These are phyloP conservation scores for Annulohypoxylon moriforme DNA, from an alignment of 495 filamentous ascomycete species.

Conservation along the genomic window DNA sequence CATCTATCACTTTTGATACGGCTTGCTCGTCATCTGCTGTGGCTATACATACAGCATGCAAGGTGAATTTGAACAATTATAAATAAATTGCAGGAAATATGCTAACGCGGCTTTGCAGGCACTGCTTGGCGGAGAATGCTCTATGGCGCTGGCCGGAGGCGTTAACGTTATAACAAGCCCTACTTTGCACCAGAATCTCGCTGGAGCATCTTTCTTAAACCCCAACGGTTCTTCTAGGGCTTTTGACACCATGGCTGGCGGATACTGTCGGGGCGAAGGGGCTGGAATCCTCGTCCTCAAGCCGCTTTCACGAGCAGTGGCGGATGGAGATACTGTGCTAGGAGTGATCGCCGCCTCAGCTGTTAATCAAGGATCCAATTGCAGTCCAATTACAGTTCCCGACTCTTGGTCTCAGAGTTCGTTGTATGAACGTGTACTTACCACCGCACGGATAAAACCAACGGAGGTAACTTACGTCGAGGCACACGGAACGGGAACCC, in stretches of 20 bases:
- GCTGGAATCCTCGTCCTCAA: constrained; percentile 63
- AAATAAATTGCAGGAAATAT: background rate
- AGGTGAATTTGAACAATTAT: constrained; percentile 32
- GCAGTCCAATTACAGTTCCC: constrained; percentile 52
- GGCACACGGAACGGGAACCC: constrained; percentile 79
- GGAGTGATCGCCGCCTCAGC: constrained; percentile 62
- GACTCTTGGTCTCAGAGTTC: constrained; percentile 42
- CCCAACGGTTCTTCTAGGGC: constrained; percentile 41
- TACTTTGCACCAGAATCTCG: constrained; percentile 40
- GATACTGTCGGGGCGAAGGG: constrained; percentile 58
- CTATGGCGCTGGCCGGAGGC: constrained; percentile 55
- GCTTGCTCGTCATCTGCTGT: constrained; percentile 63
- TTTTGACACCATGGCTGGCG: constrained; percentile 41
- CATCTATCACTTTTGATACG: constrained; percentile 62
- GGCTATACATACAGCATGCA: constrained; percentile 55
- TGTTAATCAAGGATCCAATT: constrained; percentile 56
- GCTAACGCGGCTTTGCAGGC: background rate
- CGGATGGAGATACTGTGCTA: constrained; percentile 58
- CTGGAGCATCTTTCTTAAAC: constrained; percentile 47
- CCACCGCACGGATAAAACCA: constrained; percentile 7
- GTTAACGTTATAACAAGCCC: constrained; percentile 40
- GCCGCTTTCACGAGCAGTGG: constrained; percentile 55
- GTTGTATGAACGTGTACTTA: constrained; percentile 24
- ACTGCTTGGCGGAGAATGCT: constrained; percentile 52
- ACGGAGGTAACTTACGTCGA: constrained; percentile 69